These are phyloP conservation scores for Schizothecium vesticola DNA, from an alignment of 495 filamentous ascomycete genomes.

Conservation along the genomic window DNA sequence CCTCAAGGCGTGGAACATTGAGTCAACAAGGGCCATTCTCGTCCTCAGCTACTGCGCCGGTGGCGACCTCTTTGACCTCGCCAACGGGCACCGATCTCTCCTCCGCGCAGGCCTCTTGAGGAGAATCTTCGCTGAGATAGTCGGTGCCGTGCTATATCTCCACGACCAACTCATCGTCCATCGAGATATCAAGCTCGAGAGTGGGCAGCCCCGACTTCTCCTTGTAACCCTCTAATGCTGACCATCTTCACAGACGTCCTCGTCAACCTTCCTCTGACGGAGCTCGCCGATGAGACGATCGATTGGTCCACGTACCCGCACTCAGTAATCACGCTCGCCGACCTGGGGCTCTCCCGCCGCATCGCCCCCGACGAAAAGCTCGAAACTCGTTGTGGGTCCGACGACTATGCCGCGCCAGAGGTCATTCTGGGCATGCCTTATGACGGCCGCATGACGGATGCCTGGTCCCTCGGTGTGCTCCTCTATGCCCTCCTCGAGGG, in stretches of 20 bases:
- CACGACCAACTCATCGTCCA: conserved; percentile 85
- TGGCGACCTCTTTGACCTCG: conserved; percentile 91
- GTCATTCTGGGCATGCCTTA: conserved; percentile 93
- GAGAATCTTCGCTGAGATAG: conserved; percentile 84
- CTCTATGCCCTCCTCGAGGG: conserved; percentile 92
- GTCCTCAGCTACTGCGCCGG: conserved; percentile 90
- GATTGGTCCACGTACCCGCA: conserved; percentile 70
- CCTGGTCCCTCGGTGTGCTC: conserved; percentile 91
- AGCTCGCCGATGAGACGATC: conserved; percentile 36
- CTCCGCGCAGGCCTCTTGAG: conserved; percentile 66
- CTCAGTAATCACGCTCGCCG: conserved; percentile 81
- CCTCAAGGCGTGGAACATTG: conserved; percentile 79
- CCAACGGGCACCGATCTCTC: conserved; percentile 57
- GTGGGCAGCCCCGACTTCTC: conserved; percentile 42
- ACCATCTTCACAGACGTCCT: conserved; percentile 64
- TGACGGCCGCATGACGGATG: conserved; percentile 86
- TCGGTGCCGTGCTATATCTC: conserved; percentile 78
- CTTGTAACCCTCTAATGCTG: conserved; percentile 16
- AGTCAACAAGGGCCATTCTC: conserved; percentile 72
- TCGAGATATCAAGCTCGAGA: conserved; percentile 96
- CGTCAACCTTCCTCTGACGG: conserved; percentile 65
- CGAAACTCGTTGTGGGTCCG: conserved; percentile 85
- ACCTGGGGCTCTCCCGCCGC: conserved; percentile 82
- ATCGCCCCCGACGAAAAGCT: conserved; percentile 75
- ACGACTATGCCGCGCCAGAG: conserved; percentile 96